Evolutionary conservation across 768 basidiomycete species (phyloP), one percentile per base, ranked within the genome.

Genomic region (Suillus hirtellus): DNA sequence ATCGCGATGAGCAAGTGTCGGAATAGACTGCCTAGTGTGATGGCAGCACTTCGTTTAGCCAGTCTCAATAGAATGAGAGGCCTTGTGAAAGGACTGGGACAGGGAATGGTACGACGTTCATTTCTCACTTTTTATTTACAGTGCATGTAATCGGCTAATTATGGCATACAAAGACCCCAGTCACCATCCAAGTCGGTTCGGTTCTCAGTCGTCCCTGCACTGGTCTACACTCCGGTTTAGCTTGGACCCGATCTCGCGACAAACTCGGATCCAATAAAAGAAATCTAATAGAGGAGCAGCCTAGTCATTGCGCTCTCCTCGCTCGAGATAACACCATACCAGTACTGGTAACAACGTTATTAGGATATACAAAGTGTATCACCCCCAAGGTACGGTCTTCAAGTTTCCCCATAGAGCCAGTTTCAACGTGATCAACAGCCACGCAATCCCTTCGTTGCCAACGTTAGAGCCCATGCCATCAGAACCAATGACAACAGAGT

Each of bases 41-140:
- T 5, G 55, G 17, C 21, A 24, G 24, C 37, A 24, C n/a, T 2
- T 8, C 8, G 14, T 24, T 24, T 40, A 2, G 38, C 37, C 37
- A 24, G 37, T 56, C 55, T 56, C 37, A 56, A 40, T 40, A 21
- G 9, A 38, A 56, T 38, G 55, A 56, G 55, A 56, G 55, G 37
- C 54, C 38, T 31, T 40, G n/a, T 19, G 19, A 21, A 37, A 4
- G 24, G 59, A 60, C 10, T 31, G 62, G 46, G 14, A 50, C 60
- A 42, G 59, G 62, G 59, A 47, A 63, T 65, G 64, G 64, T 63
- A 63, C 64, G 64, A 65, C 52, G 34, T 27, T 11, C 62, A 72
- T 67, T 73, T 60, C 74, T 52, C 73, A 76, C 71, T 70, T 74
- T 72, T 69, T 68, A 70, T 65, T 62, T 10, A 59, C 55, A 56